These are phyloP conservation scores for Backusella circina DNA, from an alignment of 192 early-diverging fungal species.

Conservation along the genomic window DNA sequence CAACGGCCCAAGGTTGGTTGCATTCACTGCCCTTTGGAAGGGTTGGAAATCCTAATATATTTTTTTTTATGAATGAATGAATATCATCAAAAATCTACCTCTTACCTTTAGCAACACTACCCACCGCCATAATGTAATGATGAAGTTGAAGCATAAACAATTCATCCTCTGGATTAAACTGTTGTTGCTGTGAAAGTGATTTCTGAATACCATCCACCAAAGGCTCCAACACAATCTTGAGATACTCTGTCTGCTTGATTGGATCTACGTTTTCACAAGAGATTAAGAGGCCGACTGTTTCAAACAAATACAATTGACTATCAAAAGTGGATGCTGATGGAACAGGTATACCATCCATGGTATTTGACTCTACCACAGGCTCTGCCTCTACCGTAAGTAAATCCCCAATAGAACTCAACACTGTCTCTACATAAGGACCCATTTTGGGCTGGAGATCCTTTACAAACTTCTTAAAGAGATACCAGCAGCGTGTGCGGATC, in stretches of 20 bases:
- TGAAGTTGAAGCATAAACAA: conserved; percentile 72
- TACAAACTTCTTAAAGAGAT: conserved; percentile 83
- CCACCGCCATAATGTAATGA: conserved; percentile 81
- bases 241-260: conserved; percentile 67
- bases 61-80: too few relatives aligned
- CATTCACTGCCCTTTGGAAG: conserved; percentile 32
- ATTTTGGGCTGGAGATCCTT: conserved; percentile 61
- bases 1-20: conserved; percentile 54
- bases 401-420: conserved; percentile 61
- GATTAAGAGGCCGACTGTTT: conserved; percentile 89
- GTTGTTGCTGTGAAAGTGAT: conserved; percentile 57
- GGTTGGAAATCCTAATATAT: conserved; percentile 52
- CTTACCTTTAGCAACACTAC: conserved; percentile 79
- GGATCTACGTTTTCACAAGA: conserved; percentile 67
- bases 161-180: conserved; percentile 62
- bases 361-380: conserved; percentile 37
- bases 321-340: conserved; percentile 61
- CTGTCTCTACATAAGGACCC: conserved; percentile 57
- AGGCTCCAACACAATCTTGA: conserved; percentile 72
- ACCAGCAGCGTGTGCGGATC: conserved; percentile 80
- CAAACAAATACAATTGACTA: conserved; percentile 87
- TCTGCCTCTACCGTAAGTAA: conserved; percentile 72
- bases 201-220: conserved; percentile 75
- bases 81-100: background rate
- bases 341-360: conserved; percentile 38